These are phyloP conservation scores for Trichosporon sp. DNA, from an alignment of 1,284 basidiomycete genomes.

Conservation along the genomic window DNA sequence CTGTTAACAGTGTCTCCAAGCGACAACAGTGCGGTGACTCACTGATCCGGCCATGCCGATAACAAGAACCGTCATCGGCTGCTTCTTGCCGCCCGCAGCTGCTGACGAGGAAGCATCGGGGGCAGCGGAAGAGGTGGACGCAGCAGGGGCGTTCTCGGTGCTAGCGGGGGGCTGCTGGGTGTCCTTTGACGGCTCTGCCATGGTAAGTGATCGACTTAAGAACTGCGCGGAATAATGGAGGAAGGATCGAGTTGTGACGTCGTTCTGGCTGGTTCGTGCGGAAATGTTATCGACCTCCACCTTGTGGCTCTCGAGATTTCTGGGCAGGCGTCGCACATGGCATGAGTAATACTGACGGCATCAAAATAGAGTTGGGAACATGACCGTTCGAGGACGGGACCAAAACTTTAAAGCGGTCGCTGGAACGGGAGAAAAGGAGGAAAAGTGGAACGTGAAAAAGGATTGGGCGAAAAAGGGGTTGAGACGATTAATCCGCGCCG, in stretches of 20 bases:
- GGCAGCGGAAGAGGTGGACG: not conserved
- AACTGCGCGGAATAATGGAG: not conserved
- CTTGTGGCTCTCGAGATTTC: not conserved
- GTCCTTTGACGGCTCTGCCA: not conserved
- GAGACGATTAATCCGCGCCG: conserved; percentile 1
- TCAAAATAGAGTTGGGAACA: not conserved
- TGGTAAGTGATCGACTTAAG: not conserved
- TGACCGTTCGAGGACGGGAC: not conserved
- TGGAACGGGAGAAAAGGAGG: not conserved
- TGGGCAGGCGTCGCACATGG: not conserved
- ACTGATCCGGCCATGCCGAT: conserved; percentile 57
- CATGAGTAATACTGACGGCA: not conserved
- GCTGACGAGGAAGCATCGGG: not conserved
- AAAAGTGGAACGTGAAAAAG: not conserved
- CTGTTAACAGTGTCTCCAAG: not conserved
- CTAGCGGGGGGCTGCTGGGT: not conserved
- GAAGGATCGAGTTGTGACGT: conserved; percentile 1
- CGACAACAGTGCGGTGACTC: conserved; percentile 16
- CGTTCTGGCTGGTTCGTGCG: not conserved
- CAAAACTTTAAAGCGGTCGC: not conserved
- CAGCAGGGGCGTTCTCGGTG: not conserved
- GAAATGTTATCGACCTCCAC: conserved; percentile 6
- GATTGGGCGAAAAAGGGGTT: not conserved
- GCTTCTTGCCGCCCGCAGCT: conserved; percentile 43
- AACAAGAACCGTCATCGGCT: conserved; percentile 75